Percentiles rank a stretch among this genome's conserved stretches.
These are phyloP conservation scores for Neonectria hederae DNA, from an alignment of 2,329 filamentous ascomycete species.

Conservation along the genomic window DNA sequence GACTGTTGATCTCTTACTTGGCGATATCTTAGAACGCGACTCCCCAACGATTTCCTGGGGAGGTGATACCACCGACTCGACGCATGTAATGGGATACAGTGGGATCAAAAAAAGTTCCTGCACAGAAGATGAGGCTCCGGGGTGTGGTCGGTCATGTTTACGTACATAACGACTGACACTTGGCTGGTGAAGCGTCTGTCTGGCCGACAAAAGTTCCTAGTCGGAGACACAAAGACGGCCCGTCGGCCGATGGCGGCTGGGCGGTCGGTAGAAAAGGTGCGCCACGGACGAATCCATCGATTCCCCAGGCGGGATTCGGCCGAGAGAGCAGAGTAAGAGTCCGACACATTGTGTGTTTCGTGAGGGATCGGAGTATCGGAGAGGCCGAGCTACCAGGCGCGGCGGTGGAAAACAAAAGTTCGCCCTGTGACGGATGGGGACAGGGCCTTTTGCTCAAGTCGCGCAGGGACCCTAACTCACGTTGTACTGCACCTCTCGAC, in stretches of 20 bases:
- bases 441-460: slow-evolving; percentile 25
- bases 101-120: slow-evolving; percentile 18
- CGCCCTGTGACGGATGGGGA: slow-evolving; percentile 18
- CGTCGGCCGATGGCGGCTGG: slow-evolving; percentile 15
- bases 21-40: not conserved
- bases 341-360: slow-evolving; percentile 5
- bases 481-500: not conserved
- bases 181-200: slow-evolving; percentile 6
- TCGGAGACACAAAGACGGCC: slow-evolving; percentile 11
- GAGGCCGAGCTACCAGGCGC: slow-evolving; percentile 4
- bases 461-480: slow-evolving; percentile 20
- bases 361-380: slow-evolving; percentile 5
- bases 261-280: slow-evolving; percentile 3
- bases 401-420: slow-evolving; percentile 21
- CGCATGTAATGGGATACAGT: not conserved
- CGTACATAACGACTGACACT: slow-evolving; percentile 12
- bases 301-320: slow-evolving; percentile 2
- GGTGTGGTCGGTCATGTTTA: slow-evolving; percentile 13
- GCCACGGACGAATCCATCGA: not conserved
- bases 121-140: slow-evolving; percentile 10
- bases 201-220: slow-evolving; percentile 20
- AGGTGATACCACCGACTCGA: not conserved
- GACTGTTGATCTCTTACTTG: not conserved
- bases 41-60: not conserved
- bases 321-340: not conserved